A percentile compares a stretch with the other conserved stretches of the same genome.
phyloP scores from a whole-genome alignment of 2,329 filamentous ascomycete species.

The Fusarium bactridioides region DNA sequence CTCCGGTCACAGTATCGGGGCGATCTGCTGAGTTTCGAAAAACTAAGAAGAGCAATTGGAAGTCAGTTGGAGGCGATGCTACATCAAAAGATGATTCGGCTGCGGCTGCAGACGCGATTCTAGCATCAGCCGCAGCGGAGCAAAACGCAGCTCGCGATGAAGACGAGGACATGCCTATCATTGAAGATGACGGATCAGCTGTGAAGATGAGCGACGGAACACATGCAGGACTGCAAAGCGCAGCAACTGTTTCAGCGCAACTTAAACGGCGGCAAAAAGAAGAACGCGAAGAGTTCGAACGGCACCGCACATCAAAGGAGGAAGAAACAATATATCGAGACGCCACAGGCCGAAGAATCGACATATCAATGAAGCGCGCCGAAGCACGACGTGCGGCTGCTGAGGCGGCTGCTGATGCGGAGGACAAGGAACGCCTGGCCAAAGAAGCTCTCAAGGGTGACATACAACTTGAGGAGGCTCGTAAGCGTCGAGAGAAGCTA shows the following conservation, averaged over 20 bases:
- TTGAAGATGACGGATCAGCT: constrained; percentile 57
- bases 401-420: constrained; percentile 71
- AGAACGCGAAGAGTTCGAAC: constrained; percentile 63
- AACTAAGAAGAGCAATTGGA: constrained; percentile 83
- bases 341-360: constrained; percentile 92
- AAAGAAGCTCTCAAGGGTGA: constrained; percentile 81
- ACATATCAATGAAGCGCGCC: constrained; percentile 88
- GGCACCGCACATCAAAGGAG: constrained; percentile 55
- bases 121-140: constrained; percentile 76
- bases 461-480: constrained; percentile 77
- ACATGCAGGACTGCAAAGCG: constrained; percentile 85
- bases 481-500: constrained; percentile 70
- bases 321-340: constrained; percentile 95
- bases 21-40: constrained; percentile 72
- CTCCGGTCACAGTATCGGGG: constrained; percentile 57
- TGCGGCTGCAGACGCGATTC: constrained; percentile 77
- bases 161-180: constrained; percentile 59
- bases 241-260: constrained; percentile 76
- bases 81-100: constrained; percentile 55
- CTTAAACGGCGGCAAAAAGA: constrained; percentile 71
- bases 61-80: constrained; percentile 62
- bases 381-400: constrained; percentile 73
- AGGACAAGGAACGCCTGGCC: constrained; percentile 74
- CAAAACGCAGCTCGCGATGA: constrained; percentile 58
- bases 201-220: constrained; percentile 87